Conservation (phyloP, 2,329 filamentous ascomycete species). For the Cladosporium velox region DNA sequence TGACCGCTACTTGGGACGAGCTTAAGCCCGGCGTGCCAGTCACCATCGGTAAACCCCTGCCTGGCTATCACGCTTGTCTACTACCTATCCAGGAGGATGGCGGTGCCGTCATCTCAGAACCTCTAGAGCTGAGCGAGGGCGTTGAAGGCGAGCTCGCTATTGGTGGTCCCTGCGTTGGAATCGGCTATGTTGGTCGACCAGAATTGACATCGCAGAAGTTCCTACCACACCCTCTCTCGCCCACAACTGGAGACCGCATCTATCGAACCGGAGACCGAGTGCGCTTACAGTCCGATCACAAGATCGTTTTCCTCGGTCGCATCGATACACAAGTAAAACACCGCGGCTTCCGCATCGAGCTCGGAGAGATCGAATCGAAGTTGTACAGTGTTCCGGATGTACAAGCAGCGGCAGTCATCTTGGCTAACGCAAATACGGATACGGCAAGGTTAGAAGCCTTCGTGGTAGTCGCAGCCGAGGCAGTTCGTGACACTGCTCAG, state of each 20-base stretch:
- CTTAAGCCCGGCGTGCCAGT: slow-evolving; percentile 27
- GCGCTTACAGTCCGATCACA: slow-evolving; percentile 54
- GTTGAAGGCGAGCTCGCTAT: slow-evolving; percentile 48
- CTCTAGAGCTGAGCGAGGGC: slow-evolving; percentile 46
- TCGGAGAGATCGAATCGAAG: slow-evolving; percentile 77
- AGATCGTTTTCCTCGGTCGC: slow-evolving; percentile 61
- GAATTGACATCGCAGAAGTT: slow-evolving; percentile 37
- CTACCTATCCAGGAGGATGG: slow-evolving; percentile 19
- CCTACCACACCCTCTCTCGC: slow-evolving; percentile 52
- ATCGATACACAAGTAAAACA: slow-evolving; percentile 91
- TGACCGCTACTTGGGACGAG: slow-evolving; percentile 22
- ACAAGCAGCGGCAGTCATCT: slow-evolving; percentile 50
- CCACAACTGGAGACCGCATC: slow-evolving; percentile 39
- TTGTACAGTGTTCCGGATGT: slow-evolving; percentile 66
- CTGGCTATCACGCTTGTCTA: slow-evolving; percentile 20
- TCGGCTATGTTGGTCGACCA: slow-evolving; percentile 45
- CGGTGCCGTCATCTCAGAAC: neutral
- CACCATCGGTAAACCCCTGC: slow-evolving; percentile 29
- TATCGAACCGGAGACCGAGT: slow-evolving; percentile 65
- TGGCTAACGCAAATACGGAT: slow-evolving; percentile 28
- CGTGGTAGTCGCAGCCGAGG: slow-evolving; percentile 26
- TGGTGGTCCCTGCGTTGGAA: slow-evolving; percentile 48
- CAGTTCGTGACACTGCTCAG: slow-evolving; percentile 23
- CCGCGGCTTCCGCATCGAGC: slow-evolving; percentile 87
- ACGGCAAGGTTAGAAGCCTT: slow-evolving; percentile 30